A percentile compares a stretch with the other conserved stretches of the same genome.
phyloP scores from a whole-genome alignment of 225 moss, liverwort and hornwort genomes.

The Thuidium tamariscinum region DNA sequence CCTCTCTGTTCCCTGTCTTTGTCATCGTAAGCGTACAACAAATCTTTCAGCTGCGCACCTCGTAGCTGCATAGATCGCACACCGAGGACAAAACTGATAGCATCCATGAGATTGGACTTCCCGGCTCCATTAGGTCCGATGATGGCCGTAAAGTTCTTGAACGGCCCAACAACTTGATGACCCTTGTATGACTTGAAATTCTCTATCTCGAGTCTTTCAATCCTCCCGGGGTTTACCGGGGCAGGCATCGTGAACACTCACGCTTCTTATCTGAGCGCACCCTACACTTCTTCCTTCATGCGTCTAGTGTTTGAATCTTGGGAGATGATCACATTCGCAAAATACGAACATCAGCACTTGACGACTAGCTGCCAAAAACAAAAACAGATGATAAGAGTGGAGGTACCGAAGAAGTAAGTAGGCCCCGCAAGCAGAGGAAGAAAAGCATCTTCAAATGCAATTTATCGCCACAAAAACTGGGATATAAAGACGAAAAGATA shows the following conservation, averaged over 20 bases:
- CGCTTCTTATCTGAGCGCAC: neutral
- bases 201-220: slow-evolving; percentile 89
- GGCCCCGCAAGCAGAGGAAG: neutral
- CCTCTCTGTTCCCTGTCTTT: slow-evolving; percentile 84
- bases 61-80: slow-evolving; percentile 98
- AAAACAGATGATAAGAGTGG: neutral
- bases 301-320: neutral
- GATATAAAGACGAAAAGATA: neutral
- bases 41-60: slow-evolving; percentile 96
- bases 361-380: neutral
- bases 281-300: neutral
- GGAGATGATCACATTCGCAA: neutral
- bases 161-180: slow-evolving; percentile 92
- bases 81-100: slow-evolving; percentile 96
- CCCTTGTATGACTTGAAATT: slow-evolving; percentile 99
- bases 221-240: slow-evolving; percentile 69
- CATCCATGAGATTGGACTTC: slow-evolving; percentile 98
- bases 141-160: slow-evolving; percentile 94
- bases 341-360: neutral
- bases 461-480: neutral
- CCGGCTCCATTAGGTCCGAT: slow-evolving; percentile 98
- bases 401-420: neutral
- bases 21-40: slow-evolving; percentile 90
- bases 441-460: neutral
- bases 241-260: slow-evolving; percentile 54